phyloP scores from a whole-genome alignment of 1,284 basidiomycete species.

The Cryptococcus sp. region DNA sequence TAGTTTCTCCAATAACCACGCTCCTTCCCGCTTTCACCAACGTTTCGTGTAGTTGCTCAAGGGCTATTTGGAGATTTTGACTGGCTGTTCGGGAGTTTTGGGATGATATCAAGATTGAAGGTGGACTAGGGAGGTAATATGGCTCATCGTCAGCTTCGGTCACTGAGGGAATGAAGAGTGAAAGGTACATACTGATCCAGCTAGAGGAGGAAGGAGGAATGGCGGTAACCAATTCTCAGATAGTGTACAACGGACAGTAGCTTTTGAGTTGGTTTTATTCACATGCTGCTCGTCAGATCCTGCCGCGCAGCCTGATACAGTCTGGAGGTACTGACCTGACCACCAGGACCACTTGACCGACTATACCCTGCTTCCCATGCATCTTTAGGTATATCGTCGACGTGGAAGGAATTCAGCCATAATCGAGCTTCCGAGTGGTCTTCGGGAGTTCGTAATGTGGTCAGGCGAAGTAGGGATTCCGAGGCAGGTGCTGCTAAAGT shows the following conservation, averaged over 20 bases:
- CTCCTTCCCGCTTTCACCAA: slow-evolving; percentile 24
- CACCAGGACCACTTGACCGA: slow-evolving; percentile 44
- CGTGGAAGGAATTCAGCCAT: slow-evolving; percentile 34
- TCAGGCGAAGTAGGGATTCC: slow-evolving; percentile 1
- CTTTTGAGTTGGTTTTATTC: slow-evolving; percentile 48
- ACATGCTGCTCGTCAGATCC: slow-evolving; percentile 35
- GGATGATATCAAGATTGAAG: slow-evolving; percentile 35
- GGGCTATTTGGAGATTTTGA: slow-evolving; percentile 28
- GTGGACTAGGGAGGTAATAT: slow-evolving; percentile 35
- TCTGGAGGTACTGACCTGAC: slow-evolving; percentile 31
- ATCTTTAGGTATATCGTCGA: slow-evolving; percentile 39
- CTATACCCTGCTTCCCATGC: slow-evolving; percentile 33
- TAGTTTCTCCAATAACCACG: slow-evolving; percentile 36
- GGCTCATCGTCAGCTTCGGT: slow-evolving; percentile 17
- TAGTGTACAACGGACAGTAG: slow-evolving; percentile 33
- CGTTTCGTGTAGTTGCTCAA: slow-evolving; percentile 27
- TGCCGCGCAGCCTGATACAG: not conserved
- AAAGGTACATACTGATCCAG: slow-evolving; percentile 32
- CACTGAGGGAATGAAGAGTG: not conserved
- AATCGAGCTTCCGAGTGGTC: slow-evolving; percentile 27
- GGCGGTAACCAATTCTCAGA: slow-evolving; percentile 37
- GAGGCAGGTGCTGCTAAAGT: slow-evolving; percentile 1
- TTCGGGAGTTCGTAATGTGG: slow-evolving; percentile 3
- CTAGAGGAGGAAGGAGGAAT: slow-evolving; percentile 33
- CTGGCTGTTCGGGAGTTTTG: slow-evolving; percentile 35